Evolutionary conservation across 805 yeast species (phyloP), one percentile per base, ranked within the genome.

Genomic region (Vanderwaltozyma polyspora): DNA sequence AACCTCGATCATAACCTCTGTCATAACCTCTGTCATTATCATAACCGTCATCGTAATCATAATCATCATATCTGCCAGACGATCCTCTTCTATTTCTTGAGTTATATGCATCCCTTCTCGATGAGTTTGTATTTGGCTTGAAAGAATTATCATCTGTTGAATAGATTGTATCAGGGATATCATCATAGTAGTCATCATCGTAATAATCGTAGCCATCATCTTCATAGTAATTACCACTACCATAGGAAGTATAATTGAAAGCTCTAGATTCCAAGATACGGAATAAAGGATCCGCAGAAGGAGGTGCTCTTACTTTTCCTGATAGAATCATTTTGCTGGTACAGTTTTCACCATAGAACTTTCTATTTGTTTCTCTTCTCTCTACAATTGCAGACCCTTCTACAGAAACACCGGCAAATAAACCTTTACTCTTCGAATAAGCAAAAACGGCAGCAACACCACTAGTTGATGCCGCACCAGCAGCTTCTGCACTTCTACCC

Each of bases 321-420:
- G 79, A 62, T 33, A 91, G 67, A 48, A 91, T 82, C 51, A 68
- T 67, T 57, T 84, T 74, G 12, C 96, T 94, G 41, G 91, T 86
- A 55, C 94, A 80, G 45, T 72, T 75, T 45, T 68, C 71, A 25
- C 98, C 97, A 54, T 91, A 91, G 52, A 86, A 86, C 61, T 87
- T 89, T 51, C 95, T 70, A 61, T 91, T 91, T 16, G 96, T 95
- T 48, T 91, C 98, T 61, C 97, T 74, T 64, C 98, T 80, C 62
- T 91, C 98, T 11, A 89, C 71, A 38, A 91, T 74, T n/a, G 89
- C 94, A 2, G 96, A 87, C 17, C 98, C 98, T 62, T 91, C 98
- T 29, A 91, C 70, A 2, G 97, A 87, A 12, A 91, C 91, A 52
- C 98, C 98, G 0, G 98, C 98, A 63, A 86, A 91, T 31, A 91